Conservation (phyloP, 768 basidiomycete species). For the Naganishia antarctica region DNA sequence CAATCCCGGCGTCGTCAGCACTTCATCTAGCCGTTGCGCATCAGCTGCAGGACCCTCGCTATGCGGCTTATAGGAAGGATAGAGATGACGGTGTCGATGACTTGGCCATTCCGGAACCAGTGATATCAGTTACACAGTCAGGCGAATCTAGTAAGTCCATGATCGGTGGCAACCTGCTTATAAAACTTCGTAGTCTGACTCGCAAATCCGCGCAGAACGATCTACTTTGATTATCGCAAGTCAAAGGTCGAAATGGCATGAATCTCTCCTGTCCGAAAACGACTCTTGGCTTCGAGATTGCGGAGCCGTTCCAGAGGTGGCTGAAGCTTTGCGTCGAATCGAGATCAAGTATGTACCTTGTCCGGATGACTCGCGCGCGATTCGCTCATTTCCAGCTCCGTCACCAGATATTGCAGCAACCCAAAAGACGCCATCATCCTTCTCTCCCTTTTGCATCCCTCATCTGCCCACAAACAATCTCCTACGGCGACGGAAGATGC, state of each 20-base stretch:
- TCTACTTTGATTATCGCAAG: conserved; percentile 5
- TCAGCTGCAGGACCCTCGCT: background rate
- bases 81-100: conserved; percentile 2
- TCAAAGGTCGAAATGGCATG: conserved; percentile 9
- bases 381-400: background rate
- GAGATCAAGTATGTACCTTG: background rate
- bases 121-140: background rate
- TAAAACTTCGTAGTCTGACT: too few relatives aligned
- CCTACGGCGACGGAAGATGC: background rate
- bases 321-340: background rate
- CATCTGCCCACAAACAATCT: background rate
- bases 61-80: background rate
- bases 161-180: too few relatives aligned
- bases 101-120: background rate
- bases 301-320: background rate
- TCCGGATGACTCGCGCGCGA: too few relatives aligned
- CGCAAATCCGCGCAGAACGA: background rate
- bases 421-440: conserved; percentile 9
- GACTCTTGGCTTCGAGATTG: conserved; percentile 1
- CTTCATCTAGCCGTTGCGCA: conserved; percentile 14
- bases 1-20: background rate
- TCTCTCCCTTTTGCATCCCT: background rate
- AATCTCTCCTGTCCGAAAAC: background rate
- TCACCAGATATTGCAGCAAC: background rate
- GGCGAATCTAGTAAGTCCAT: background rate